These are phyloP conservation scores for Mycosarcoma maydis DNA, from an alignment of 1,284 basidiomycete species.

Conservation along the genomic window DNA sequence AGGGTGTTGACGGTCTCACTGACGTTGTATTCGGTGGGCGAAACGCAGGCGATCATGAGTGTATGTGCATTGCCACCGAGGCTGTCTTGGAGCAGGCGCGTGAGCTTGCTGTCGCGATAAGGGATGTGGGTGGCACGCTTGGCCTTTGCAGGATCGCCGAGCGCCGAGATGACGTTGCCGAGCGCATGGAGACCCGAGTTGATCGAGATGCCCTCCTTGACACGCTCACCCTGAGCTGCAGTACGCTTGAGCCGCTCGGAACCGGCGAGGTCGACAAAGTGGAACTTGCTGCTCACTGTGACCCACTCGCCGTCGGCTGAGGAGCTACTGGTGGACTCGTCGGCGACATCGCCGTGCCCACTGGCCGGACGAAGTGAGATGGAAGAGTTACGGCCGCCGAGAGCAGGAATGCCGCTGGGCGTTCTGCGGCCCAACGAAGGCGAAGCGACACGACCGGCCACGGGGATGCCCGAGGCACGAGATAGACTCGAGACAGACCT, in stretches of 20 bases:
- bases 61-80: conserved; percentile 98
- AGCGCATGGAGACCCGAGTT: conserved; percentile 95
- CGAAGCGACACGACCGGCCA: conserved; percentile 40
- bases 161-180: conserved; percentile 96
- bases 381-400: conserved; percentile 31
- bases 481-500: conserved; percentile 28
- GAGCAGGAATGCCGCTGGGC: conserved; percentile 38
- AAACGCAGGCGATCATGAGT: conserved; percentile 98
- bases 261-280: conserved; percentile 97
- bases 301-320: conserved; percentile 70
- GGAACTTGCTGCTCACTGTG: conserved; percentile 92
- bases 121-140: conserved; percentile 77
- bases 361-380: conserved; percentile 46
- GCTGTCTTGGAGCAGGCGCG: conserved; percentile 90
- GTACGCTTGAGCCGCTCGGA: conserved; percentile 78
- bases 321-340: conserved; percentile 17
- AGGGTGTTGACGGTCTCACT: conserved; percentile 95
- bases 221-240: conserved; percentile 82
- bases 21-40: conserved; percentile 92
- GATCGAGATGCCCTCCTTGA: conserved; percentile 86
- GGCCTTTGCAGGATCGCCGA: conserved; percentile 84
- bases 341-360: conserved; percentile 14
- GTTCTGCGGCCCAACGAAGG: conserved; percentile 37
- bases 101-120: conserved; percentile 97
- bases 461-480: conserved; percentile 36